Base-by-base conservation (phyloP, 2,329 filamentous ascomycete genomes). In the Colletotrichum tabaci region DNA sequence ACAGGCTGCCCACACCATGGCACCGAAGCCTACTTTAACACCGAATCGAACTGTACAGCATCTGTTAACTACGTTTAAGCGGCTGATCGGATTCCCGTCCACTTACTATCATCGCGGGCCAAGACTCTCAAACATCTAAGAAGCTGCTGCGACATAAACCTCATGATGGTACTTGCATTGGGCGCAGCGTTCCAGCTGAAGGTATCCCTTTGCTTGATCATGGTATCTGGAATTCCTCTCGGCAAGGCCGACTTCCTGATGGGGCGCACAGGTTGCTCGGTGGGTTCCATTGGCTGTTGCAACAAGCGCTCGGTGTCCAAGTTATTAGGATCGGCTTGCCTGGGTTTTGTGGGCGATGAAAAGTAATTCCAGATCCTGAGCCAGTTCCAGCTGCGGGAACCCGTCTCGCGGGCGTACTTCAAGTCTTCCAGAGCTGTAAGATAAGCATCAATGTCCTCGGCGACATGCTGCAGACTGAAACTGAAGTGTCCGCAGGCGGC, bases 401-500 rank as follows among this genome's bases (percentile, higher is more conserved):
- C 88, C 38, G 88, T 84, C 73, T 93, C 90, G 35, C 90, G 90
- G 21, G 89, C 84, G 73, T 93, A 88, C 79, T 96, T 95, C 50
- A 98, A 83, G 52, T 98, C 94, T 77, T 98, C 94, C 5, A 99
- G 84, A 0, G 96, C 91, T 63, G 94, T 90, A 55, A 99, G 82
- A 76, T 97, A 96, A 15, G 89, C 89, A 74, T 94, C 90, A 84
- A 97, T 93, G 78, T 98, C 95, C 78, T 97, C 94, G 0, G 94
- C 95, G 78, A 98, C 96, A 75, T 96, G 93, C 74, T 96, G 90
- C 35, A 99, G 85, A 53, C 93, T 97, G 79, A 96, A 98, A 78
- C 94, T 96, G 79, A 98, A 99, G 81, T 98, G 95, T 0, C 96
- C 96, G 78, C 96, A 99, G 67, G 95, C 97, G n/a, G 96, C 96